Evolutionary conservation across 2,329 filamentous ascomycete genomes (phyloP).

Genomic region (Byssochlamys sp.): DNA sequence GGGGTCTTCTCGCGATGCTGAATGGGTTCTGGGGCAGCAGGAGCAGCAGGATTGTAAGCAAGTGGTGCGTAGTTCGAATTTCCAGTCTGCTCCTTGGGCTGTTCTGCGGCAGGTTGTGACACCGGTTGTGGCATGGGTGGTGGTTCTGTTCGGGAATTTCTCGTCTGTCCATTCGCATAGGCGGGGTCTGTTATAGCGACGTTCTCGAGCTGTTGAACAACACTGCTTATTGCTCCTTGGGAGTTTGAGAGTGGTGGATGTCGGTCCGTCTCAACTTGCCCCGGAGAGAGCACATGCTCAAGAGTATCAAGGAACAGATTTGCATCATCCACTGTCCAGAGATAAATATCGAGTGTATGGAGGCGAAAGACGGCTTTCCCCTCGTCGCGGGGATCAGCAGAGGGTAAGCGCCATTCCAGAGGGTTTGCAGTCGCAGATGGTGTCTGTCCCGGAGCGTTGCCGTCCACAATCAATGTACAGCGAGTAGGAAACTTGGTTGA

Average conservation of each 20-base stretch:
- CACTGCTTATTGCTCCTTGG: conserved; percentile 43
- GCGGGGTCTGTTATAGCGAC: conserved; percentile 48
- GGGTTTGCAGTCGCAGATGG: conserved; percentile 19
- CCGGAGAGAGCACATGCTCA: conserved; percentile 23
- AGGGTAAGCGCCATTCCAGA: conserved; percentile 50
- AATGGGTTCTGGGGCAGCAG: conserved; percentile 56
- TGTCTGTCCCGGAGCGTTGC: conserved; percentile 18
- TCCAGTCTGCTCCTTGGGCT: conserved; percentile 5
- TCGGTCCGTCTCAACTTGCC: conserved; percentile 43
- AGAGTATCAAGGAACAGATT: conserved; percentile 43
- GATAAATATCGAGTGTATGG: conserved; percentile 54
- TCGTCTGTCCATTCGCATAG: conserved; percentile 37
- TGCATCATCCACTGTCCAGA: conserved; percentile 54
- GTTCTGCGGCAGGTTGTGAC: conserved; percentile 11
- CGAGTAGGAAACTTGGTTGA: conserved; percentile 52
- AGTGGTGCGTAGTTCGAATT: conserved; percentile 39
- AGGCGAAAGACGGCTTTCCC: conserved; percentile 45
- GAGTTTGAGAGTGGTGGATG: conserved; percentile 26
- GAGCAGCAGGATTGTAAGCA: conserved; percentile 58
- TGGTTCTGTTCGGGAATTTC: conserved; percentile 26
- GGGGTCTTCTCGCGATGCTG: conserved; percentile 58
- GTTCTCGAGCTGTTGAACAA: conserved; percentile 55
- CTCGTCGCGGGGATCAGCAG: conserved; percentile 43
- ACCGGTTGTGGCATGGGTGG: conserved; percentile 8
- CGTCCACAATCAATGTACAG: conserved; percentile 48